These are phyloP conservation scores for Pelargonium fulgidum DNA, from an alignment of 441 rosid genomes.

Conservation along the genomic window DNA sequence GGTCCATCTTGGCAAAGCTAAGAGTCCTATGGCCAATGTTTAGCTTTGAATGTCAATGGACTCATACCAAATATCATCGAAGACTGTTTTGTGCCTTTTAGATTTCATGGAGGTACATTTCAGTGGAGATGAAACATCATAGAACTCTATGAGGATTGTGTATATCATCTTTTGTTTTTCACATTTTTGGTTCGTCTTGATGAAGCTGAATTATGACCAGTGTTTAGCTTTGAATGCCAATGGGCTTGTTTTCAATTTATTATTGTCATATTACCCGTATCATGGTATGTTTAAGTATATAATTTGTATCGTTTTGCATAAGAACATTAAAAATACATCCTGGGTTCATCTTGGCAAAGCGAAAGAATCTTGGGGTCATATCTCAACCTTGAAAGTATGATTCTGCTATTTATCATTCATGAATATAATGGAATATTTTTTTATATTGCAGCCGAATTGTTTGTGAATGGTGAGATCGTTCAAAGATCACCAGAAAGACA, in stretches of 20 bases:
- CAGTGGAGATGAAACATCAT: slow-evolving; percentile 24
- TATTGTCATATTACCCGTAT: too few relatives aligned
- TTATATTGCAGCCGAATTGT: slow-evolving; percentile 65
- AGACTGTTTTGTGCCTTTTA: slow-evolving; percentile 22
- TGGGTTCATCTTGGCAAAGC: too few relatives aligned
- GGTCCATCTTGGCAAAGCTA: slow-evolving; percentile 41
- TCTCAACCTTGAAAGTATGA: too few relatives aligned
- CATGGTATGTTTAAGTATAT: too few relatives aligned
- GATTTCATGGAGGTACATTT: not conserved
- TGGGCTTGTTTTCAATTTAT: too few relatives aligned
- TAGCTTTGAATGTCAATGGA: slow-evolving; percentile 7
- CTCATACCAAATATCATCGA: slow-evolving; percentile 8
- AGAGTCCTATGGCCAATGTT: slow-evolving; percentile 10
- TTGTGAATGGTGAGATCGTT: slow-evolving; percentile 92
- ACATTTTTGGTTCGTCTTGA: not conserved
- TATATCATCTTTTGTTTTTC: not conserved
- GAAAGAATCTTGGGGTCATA: too few relatives aligned
- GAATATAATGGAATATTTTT: not conserved
- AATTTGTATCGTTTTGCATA: too few relatives aligned
- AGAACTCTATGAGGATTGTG: not conserved
- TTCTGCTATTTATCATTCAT: too few relatives aligned
- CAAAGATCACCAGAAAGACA: slow-evolving; percentile 92
- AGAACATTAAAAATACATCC: too few relatives aligned
- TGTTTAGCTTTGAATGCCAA: too few relatives aligned
- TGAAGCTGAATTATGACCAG: too few relatives aligned